Conservation (phyloP, 2,329 filamentous ascomycete genomes). For the Trichophyton benhamiae region DNA sequence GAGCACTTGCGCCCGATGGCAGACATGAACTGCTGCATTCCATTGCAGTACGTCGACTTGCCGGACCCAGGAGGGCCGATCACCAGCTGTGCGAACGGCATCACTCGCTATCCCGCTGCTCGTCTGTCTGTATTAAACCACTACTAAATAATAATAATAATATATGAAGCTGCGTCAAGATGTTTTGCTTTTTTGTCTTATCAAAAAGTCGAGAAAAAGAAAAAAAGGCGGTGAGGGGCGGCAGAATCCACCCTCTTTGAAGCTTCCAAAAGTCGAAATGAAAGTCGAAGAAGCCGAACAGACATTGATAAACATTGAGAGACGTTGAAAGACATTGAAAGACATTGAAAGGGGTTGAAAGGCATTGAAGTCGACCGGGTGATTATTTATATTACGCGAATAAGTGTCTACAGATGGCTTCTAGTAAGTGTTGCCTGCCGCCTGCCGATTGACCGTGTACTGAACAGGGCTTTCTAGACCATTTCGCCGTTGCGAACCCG, state of each 20-base stretch:
- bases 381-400: background rate
- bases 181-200: too few species aligned
- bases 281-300: too few species aligned
- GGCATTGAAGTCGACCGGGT: background rate
- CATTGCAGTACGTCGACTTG: conserved; percentile 97
- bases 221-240: background rate
- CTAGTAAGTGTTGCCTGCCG: conserved; percentile 8
- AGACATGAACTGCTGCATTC: conserved; percentile 96
- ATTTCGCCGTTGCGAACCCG: conserved; percentile 71
- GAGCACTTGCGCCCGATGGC: conserved; percentile 92
- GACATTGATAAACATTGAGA: too few species aligned
- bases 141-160: too few species aligned
- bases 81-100: conserved; percentile 63
- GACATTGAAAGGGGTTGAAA: too few species aligned
- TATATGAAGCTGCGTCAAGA: too few species aligned
- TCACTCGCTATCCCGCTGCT: background rate
- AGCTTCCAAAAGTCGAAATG: background rate
- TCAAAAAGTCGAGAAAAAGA: background rate
- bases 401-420: conserved; percentile 7
- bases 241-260: background rate
- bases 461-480: conserved; percentile 33
- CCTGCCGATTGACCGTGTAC: background rate
- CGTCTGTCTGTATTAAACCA: too few species aligned
- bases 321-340: too few species aligned
- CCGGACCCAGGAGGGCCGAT: conserved; percentile 90